Percentiles rank a stretch among this genome's conserved stretches.
phyloP scores from a whole-genome alignment of 2,329 filamentous ascomycete genomes.

The Pestalotiopsis sp. region DNA sequence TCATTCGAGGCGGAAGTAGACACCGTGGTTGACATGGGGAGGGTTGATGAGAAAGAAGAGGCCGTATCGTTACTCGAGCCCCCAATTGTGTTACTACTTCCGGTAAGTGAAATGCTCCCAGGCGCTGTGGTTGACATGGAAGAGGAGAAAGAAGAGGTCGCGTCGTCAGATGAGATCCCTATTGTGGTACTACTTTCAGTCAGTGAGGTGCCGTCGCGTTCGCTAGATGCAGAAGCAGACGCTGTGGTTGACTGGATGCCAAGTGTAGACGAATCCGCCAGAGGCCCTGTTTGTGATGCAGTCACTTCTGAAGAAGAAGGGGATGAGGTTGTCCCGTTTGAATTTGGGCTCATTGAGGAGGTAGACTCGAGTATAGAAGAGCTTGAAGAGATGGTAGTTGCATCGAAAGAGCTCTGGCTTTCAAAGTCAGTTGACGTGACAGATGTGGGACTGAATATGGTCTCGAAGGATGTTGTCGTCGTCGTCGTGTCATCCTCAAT shows the following conservation, averaged over 20 bases:
- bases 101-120: not conserved
- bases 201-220: not conserved
- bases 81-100: not conserved
- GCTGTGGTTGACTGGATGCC: not conserved
- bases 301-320: not conserved
- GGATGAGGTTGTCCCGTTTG: not conserved
- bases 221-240: not conserved
- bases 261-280: not conserved
- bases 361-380: not conserved
- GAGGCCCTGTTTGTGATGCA: not conserved
- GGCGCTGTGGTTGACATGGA: not conserved
- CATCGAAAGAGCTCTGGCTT: not conserved
- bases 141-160: not conserved
- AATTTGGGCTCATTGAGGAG: not conserved
- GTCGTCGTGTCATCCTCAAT: not conserved
- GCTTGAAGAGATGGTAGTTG: not conserved
- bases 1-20: not conserved
- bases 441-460: not conserved
- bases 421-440: not conserved
- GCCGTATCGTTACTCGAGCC: not conserved
- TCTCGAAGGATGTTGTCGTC: not conserved
- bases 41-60: not conserved
- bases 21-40: not conserved
- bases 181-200: not conserved
- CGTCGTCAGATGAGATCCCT: not conserved